A percentile compares a stretch with the other conserved stretches of the same genome.
These are phyloP conservation scores for Pleurotus eryngii DNA, from an alignment of 768 basidiomycete genomes.

Conservation along the genomic window DNA sequence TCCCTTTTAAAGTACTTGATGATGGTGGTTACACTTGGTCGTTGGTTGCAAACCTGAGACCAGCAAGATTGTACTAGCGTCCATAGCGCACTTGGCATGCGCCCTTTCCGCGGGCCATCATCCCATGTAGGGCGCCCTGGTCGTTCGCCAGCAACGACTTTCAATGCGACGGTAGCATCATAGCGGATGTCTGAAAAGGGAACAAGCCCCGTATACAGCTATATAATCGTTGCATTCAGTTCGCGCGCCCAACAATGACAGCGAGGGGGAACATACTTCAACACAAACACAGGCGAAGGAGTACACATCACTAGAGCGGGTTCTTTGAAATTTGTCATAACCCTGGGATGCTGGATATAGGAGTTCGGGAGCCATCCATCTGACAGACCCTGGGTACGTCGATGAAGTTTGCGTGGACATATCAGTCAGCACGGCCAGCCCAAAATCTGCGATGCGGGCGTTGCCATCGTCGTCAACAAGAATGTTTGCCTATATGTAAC, in stretches of 20 bases:
- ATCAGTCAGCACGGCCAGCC: conserved; percentile 26
- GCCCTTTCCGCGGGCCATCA: background rate
- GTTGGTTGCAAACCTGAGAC: background rate
- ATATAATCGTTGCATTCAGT: background rate
- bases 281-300: conserved; percentile 31
- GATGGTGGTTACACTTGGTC: conserved; percentile 3
- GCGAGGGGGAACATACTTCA: conserved; percentile 19
- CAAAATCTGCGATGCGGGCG: conserved; percentile 33
- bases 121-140: background rate
- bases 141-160: conserved; percentile 3
- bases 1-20: conserved; percentile 6
- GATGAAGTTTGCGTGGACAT: conserved; percentile 21
- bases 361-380: conserved; percentile 37
- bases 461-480: conserved; percentile 26
- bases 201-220: conserved; percentile 7
- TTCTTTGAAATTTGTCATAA: conserved; percentile 17
- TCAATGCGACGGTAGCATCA: conserved; percentile 1
- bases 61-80: conserved; percentile 8
- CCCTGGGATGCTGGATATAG: conserved; percentile 26
- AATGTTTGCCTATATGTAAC: conserved; percentile 25
- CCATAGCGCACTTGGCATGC: conserved; percentile 3
- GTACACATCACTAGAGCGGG: conserved; percentile 28
- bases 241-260: background rate
- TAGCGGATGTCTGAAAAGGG: conserved; percentile 2
- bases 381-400: conserved; percentile 21